Conservation (phyloP, 108 stramenopile genomes). For the Skeletonema potamos region DNA sequence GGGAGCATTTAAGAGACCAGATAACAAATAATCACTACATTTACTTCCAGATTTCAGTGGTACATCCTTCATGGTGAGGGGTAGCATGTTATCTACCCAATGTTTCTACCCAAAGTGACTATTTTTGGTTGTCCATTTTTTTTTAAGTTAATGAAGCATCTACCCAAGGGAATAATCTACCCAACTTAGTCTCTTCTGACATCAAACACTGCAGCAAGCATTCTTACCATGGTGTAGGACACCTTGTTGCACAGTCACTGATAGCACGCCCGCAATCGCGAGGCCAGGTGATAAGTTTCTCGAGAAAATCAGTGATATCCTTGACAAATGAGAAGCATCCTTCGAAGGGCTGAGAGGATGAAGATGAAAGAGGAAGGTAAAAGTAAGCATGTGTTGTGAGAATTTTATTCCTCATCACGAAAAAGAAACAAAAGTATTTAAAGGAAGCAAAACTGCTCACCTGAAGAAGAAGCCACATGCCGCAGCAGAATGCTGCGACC, state of each 20-base stretch:
- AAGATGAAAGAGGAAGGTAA: slow-evolving; percentile 2
- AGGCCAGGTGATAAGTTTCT: slow-evolving; percentile 88
- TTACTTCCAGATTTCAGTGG: too few species aligned
- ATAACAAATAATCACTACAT: too few species aligned
- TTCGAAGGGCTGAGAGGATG: slow-evolving; percentile 62
- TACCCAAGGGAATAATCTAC: too few species aligned
- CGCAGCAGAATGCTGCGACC: slow-evolving; percentile 34
- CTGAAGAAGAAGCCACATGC: slow-evolving; percentile 47
- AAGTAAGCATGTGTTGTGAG: neutral
- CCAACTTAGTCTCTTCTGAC: neutral
- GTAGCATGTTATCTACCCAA: too few species aligned
- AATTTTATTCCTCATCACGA: neutral
- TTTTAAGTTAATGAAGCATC: neutral
- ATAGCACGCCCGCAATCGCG: slow-evolving; percentile 72
- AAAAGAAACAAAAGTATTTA: neutral
- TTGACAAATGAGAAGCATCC: slow-evolving; percentile 57
- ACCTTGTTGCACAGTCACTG: slow-evolving; percentile 49
- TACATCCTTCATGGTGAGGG: too few species aligned
- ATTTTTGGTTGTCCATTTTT: too few species aligned
- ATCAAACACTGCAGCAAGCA: too few species aligned
- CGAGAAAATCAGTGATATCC: slow-evolving; percentile 69
- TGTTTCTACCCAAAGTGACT: too few species aligned
- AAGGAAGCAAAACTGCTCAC: slow-evolving; percentile 1
- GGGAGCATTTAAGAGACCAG: slow-evolving; percentile 35
- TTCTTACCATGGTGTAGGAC: slow-evolving; percentile 65